Base-by-base conservation (phyloP, 306 rosid species). In the Potentilla sterilis region DNA sequence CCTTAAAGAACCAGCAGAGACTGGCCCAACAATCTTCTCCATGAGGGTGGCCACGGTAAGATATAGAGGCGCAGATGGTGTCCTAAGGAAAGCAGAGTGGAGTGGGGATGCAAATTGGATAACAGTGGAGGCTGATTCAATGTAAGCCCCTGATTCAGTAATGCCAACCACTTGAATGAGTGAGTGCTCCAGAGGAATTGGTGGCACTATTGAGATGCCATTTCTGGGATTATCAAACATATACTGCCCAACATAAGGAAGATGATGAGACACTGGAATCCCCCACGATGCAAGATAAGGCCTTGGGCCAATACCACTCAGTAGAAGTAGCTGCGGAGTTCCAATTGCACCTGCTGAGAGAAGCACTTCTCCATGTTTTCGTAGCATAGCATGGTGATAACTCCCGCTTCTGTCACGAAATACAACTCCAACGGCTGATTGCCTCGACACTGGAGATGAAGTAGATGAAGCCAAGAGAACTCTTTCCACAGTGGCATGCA, bases 81-180 rank as follows among this genome's bases (percentile, higher is more conserved):
- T 41, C 47, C 86, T 77, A 18, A 88, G 79, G 87, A 95, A 95
- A 0, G 74, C 81, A 0, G 83, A 83, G 11, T 72, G 85, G 1
- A 85, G 69, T 18, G 89, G 89, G 6, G 89, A 81, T 0, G 78
- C 72, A 37, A 94, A 92, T 7, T 97, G 96, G 55, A 94, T 75
- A 1, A 85, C 83, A 51, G 85, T 94, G 2, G 97, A 91, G 0
- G 98, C 92, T 44, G 98, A 94, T 82, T 94, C 98, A 0, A 91
- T 75, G 78, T 88, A 94, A 19, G 93, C 85, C 14, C 98, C 96
- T 1, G 91, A 86, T 3, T 88, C 81, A 0, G 92, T 91, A 0
- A 94, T 94, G 2, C 98, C 98, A 15, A 88, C 98, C 2, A 94
- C 98, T 64, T 92, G 96, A 41, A 94, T 94, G 14, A 91, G 86